Evolutionary conservation across 129 eudicot species (phyloP).

Genomic region (Flaveria brownii): DNA sequence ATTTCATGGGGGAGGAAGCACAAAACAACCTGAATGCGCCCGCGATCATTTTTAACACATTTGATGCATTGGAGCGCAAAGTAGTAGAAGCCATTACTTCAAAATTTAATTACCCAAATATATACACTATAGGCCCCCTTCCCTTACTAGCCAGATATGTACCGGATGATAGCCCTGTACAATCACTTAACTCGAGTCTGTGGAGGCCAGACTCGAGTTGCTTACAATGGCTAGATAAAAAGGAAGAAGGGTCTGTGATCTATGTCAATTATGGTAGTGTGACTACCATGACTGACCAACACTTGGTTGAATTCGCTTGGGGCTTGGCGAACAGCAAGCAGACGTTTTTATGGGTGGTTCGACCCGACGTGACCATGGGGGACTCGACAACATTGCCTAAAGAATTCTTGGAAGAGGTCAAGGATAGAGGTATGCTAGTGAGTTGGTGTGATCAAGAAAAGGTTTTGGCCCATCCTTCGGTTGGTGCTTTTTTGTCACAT

Average conservation of each 20-base stretch:
- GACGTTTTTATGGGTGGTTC: conserved; percentile 50
- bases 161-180: conserved; percentile 26
- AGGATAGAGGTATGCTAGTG: conserved; percentile 44
- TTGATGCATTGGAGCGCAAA: conserved; percentile 55
- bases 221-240: conserved; percentile 56
- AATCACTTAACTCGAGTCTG: conserved; percentile 47
- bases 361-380: conserved; percentile 52
- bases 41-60: conserved; percentile 64
- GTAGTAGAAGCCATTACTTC: conserved; percentile 43
- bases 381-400: conserved; percentile 33
- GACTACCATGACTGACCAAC: conserved; percentile 47
- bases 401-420: conserved; percentile 44
- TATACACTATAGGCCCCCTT: conserved; percentile 69
- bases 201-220: conserved; percentile 63
- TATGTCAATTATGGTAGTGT: conserved; percentile 64
- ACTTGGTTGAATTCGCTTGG: conserved; percentile 59
- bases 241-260: conserved; percentile 41
- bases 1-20: conserved; percentile 61
- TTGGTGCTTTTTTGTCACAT: conserved; percentile 57
- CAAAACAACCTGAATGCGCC: conserved; percentile 49
- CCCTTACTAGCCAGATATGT: conserved; percentile 43
- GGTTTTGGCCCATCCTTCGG: conserved; percentile 43
- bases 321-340: conserved; percentile 61
- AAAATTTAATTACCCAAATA: conserved; percentile 45
- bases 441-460: conserved; percentile 58